Base-by-base conservation (phyloP, 257 asterid genomes). In the Salvia splendens region DNA sequence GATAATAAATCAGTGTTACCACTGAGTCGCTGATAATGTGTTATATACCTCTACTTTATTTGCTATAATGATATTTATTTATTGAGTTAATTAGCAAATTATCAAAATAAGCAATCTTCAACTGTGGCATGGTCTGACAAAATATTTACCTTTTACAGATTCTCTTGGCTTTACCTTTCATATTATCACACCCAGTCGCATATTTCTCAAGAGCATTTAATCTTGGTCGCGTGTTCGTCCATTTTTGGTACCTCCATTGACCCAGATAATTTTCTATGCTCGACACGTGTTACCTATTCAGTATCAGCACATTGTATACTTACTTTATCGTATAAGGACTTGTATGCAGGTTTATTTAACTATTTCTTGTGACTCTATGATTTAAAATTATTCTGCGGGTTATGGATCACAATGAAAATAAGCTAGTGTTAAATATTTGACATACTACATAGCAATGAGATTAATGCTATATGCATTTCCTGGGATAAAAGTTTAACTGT, bases 151-250 rank as follows among this genome's bases (percentile, higher is more conserved):
- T 17, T 82, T 61, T 84, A 86, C 97, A 90, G 95, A 74, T 90
- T 79, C 79, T 88, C 68, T 30, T 88, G 57, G 98, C 95, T 30
- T 71, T 90, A 33, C 98, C 98, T 36, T 93, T 93, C 85, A 41
- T 93, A 64, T 64, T 85, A 67, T 61, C 88, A 12, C 70, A 90
- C 82, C 97, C 97, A 64, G 61, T 77, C 74, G 88, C 77, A 52
- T 93, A 93, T 72, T 56, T 93, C 77, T 90, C 96, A 65, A 81
- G 81, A 73, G 97, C 99, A 54, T 93, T 89, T 73, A 81, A 93
- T 71, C 95, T 90, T n/a, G 96, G 98, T 15, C 96, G 96, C 5
- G 83, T 92, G 75, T 92, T 92, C 86, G 80, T 92, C 72, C 98
- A 88, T 78, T 92, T 86, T 79, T 92, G 98, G 97, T 92, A 87